Base-by-base conservation (phyloP, 1,139 yeast genomes). In the Entelexis paramagnoliae region DNA sequence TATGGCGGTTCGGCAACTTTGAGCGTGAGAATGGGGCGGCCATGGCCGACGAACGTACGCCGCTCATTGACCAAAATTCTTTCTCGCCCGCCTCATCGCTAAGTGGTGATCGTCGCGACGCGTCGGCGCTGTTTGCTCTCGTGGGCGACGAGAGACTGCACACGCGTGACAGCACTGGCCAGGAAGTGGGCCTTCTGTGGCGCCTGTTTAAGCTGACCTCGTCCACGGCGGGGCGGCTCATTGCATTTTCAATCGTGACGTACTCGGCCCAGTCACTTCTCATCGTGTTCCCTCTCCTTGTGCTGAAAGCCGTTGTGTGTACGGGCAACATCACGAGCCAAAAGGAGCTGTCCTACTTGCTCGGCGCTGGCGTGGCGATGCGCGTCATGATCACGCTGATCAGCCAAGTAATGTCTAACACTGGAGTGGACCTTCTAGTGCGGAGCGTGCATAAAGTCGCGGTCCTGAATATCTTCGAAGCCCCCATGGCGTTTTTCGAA, bases 401-500 rank as follows among this genome's bases (percentile, higher is more conserved):
- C 40, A 29, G 50, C 52, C 3, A 20, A 45, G 2, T 48, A 35
- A 17, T 28, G 50, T 8, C 48, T 39, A 36, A 16, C 41, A n/a
- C 48, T 17, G 45, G 46, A 22, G 24, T 43, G 16, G 8, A 33
- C 11, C 40, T 38, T 4, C 43, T 55, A 0, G 49, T 45, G 1
- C 46, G 51, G 4, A 50, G 62, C 5, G 53, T 71, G 51, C 72
- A 69, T 54, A 62, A 62, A 28, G 64, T 62, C 54, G 89, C 95
- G 0, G 71, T 82, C 35, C 64, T 74, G 39, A 74, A 74, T 46
- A 72, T 88, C 14, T 66, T 87, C 55, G 83, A 77, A 63, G 88
- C 82, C 52, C 95, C 88, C 35, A 79, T 79, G 83, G 64, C 79
- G 2, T 81, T 72, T 59, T 71, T 80, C 58, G 87, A 81, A 60